Percentiles rank a stretch among this genome's conserved stretches.
Evolutionary conservation across 2,329 filamentous ascomycete species (phyloP).

Genomic region (Sclerotinia sclerotiorum): DNA sequence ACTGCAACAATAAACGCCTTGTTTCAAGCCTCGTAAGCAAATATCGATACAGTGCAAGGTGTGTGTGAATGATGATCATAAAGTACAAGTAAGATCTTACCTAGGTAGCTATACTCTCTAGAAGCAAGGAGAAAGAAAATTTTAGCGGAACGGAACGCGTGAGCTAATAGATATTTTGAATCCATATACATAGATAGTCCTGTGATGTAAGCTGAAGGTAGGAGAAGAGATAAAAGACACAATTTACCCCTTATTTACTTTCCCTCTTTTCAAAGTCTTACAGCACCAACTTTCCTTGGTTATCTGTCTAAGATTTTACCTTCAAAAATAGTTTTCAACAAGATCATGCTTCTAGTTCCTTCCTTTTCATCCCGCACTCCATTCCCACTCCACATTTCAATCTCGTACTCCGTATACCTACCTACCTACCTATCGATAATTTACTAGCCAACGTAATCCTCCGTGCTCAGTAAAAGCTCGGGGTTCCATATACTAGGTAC

Average conservation of each 20-base stretch:
- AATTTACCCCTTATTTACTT: not conserved
- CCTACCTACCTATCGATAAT: not conserved
- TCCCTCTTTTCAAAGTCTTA: no score
- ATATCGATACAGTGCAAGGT: no score
- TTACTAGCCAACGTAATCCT: not conserved
- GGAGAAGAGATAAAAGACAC: not conserved
- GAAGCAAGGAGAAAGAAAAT: slow-evolving; percentile 4
- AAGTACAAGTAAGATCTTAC: not conserved
- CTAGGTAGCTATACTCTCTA: no score
- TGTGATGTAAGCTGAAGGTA: not conserved
- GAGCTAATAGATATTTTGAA: not conserved
- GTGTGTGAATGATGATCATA: not conserved
- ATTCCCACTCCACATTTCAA: slow-evolving; percentile 1
- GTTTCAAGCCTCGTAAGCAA: no score
- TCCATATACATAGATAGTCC: not conserved
- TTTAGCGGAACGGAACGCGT: not conserved
- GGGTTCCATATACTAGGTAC: not conserved
- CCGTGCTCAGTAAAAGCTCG: not conserved
- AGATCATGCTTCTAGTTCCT: not conserved
- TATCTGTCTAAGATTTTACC: not conserved
- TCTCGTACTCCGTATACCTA: not conserved
- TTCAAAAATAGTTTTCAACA: not conserved
- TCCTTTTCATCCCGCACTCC: not conserved
- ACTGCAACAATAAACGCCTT: no score
- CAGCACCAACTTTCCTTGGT: no score